These are phyloP conservation scores for Paraurostyla sp. DNA, from an alignment of 73 alveolate species.

Conservation along the genomic window DNA sequence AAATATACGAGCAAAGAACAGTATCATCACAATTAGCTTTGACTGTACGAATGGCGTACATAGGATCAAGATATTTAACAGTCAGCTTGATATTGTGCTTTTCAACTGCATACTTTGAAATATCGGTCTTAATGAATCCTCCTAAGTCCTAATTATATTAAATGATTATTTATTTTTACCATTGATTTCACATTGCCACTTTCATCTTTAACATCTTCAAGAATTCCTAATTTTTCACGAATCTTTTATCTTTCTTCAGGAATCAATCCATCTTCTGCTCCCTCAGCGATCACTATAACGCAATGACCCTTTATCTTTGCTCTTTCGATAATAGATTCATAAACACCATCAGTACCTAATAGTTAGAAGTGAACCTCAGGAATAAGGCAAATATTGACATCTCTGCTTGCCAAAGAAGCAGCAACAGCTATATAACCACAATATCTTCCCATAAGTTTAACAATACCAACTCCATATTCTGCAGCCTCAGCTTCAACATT, in stretches of 20 bases:
- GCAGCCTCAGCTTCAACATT: slow-evolving; percentile 97
- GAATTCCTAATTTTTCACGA: slow-evolving; percentile 61
- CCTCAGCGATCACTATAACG: slow-evolving; percentile 82
- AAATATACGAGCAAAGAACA: slow-evolving; percentile 74
- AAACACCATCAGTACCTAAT: slow-evolving; percentile 87
- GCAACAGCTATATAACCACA: slow-evolving; percentile 92
- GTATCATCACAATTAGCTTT: slow-evolving; percentile 90
- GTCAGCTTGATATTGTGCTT: slow-evolving; percentile 85
- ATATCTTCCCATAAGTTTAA: slow-evolving; percentile 85
- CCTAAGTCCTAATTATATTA: slow-evolving; percentile 90
- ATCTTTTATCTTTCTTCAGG: slow-evolving; percentile 42
- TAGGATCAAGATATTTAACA: slow-evolving; percentile 90
- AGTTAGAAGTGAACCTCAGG: slow-evolving; percentile 91
- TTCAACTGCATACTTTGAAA: slow-evolving; percentile 83
- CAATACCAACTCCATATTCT: slow-evolving; percentile 97
- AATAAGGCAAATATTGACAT: slow-evolving; percentile 90
- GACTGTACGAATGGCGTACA: slow-evolving; percentile 88
- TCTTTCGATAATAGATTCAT: slow-evolving; percentile 83
- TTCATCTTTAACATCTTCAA: slow-evolving; percentile 84
- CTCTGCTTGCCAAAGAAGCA: slow-evolving; percentile 89
- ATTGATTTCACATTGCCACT: slow-evolving; percentile 87
- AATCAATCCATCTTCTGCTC: slow-evolving; percentile 71
- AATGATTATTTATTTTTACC: not conserved
- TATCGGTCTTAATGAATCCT: slow-evolving; percentile 85
- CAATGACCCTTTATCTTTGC: slow-evolving; percentile 83